Evolutionary conservation across 2,329 filamentous ascomycete species (phyloP).

Genomic region (Xylariaceae sp.): DNA sequence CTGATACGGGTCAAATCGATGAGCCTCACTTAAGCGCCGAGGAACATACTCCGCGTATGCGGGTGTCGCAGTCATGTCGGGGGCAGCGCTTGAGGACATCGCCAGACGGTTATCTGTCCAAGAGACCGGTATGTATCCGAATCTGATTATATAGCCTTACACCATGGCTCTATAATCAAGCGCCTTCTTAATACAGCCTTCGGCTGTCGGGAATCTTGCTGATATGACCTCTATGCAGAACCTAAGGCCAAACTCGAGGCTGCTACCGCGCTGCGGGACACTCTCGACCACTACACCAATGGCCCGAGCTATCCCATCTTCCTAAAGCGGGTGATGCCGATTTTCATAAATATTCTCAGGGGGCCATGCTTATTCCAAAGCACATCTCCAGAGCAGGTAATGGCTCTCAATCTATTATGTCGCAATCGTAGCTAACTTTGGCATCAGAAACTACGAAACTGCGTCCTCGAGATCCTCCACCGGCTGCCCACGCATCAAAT

Average conservation of each 20-base stretch:
- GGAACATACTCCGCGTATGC: slow-evolving; percentile 30
- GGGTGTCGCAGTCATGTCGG: slow-evolving; percentile 62
- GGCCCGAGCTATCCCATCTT: slow-evolving; percentile 78
- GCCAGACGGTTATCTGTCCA: slow-evolving; percentile 60
- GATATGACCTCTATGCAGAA: slow-evolving; percentile 57
- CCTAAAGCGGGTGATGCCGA: slow-evolving; percentile 83
- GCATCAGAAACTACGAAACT: slow-evolving; percentile 81
- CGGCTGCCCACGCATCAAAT: slow-evolving; percentile 73
- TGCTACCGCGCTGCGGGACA: slow-evolving; percentile 86
- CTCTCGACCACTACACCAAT: slow-evolving; percentile 83
- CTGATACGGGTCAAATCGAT: slow-evolving; percentile 21
- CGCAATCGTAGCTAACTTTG: slow-evolving; percentile 23
- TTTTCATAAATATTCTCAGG: slow-evolving; percentile 83
- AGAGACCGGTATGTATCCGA: slow-evolving; percentile 54
- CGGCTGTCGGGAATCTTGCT: background rate
- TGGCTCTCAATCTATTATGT: slow-evolving; percentile 25
- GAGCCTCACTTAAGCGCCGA: slow-evolving; percentile 31
- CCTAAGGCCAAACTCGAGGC: slow-evolving; percentile 78
- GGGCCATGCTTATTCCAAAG: slow-evolving; percentile 90
- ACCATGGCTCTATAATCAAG: background rate
- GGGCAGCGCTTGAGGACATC: slow-evolving; percentile 63
- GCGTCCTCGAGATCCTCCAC: slow-evolving; percentile 91
- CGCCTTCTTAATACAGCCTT: background rate
- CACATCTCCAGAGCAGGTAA: slow-evolving; percentile 84
- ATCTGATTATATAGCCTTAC: slow-evolving; percentile 7